Conservation (phyloP, 2,329 filamentous ascomycete species). For the Diaporthe citrichinensis region DNA sequence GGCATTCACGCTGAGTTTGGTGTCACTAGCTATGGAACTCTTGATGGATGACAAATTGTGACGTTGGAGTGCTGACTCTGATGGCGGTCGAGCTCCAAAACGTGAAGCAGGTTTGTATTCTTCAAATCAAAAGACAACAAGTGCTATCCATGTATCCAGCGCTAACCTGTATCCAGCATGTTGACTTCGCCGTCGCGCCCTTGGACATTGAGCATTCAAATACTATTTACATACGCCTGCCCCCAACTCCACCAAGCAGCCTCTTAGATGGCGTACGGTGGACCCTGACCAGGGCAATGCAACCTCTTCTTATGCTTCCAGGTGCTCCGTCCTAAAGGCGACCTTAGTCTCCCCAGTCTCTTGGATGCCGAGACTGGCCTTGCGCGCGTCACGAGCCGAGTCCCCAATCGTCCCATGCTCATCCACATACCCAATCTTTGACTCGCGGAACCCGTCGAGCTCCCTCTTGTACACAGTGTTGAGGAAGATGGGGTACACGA, state of each 20-base stretch:
- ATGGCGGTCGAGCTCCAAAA: background rate
- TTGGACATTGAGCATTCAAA: background rate
- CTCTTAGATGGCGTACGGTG: background rate
- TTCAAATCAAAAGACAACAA: background rate
- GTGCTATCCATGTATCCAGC: background rate
- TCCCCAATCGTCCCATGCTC: slow-evolving; percentile 38
- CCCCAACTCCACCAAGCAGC: background rate
- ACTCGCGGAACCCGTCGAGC: slow-evolving; percentile 70
- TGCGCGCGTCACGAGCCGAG: slow-evolving; percentile 22
- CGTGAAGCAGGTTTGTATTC: background rate
- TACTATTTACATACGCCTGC: background rate
- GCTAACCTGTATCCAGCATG: background rate
- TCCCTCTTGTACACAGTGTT: slow-evolving; percentile 65
- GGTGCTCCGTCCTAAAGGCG: slow-evolving; percentile 34
- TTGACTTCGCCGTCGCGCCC: background rate
- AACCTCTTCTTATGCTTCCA: slow-evolving; percentile 15
- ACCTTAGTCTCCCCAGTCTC: slow-evolving; percentile 33
- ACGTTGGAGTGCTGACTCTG: background rate
- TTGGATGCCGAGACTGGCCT: background rate
- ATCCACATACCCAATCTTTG: slow-evolving; percentile 49
- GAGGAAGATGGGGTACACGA: slow-evolving; percentile 69
- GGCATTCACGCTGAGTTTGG: no score
- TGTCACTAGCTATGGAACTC: background rate
- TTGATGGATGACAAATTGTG: background rate
- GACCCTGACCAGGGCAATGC: background rate